These are phyloP conservation scores for Cryptococcus maquisensis DNA, from an alignment of 1,284 basidiomycete species.

Conservation along the genomic window DNA sequence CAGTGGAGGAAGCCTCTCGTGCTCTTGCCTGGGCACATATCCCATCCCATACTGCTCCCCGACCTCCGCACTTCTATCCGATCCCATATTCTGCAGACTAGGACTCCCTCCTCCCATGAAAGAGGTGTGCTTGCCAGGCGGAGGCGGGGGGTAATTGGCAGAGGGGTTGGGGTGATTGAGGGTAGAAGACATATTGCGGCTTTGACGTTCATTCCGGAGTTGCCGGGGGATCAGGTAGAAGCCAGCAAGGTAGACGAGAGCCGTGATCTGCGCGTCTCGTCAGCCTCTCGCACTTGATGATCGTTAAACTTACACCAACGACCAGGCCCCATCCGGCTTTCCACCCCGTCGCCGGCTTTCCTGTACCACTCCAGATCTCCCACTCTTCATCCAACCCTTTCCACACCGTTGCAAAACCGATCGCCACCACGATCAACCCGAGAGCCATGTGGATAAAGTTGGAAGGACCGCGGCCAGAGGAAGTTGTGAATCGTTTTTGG, in stretches of 20 bases:
- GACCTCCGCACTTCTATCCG: neutral
- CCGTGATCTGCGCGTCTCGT: slow-evolving; percentile 8
- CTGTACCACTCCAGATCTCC: slow-evolving; percentile 21
- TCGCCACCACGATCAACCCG: slow-evolving; percentile 25
- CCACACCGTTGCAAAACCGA: slow-evolving; percentile 35
- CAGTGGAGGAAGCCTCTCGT: neutral
- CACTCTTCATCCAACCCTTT: slow-evolving; percentile 30
- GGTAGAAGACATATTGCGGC: slow-evolving; percentile 4
- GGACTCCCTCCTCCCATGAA: neutral
- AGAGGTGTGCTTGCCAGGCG: neutral
- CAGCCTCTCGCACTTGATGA: neutral
- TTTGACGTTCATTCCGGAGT: slow-evolving; percentile 6
- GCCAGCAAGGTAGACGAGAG: slow-evolving; percentile 15
- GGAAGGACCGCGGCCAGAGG: slow-evolving; percentile 28
- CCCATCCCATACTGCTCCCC: neutral
- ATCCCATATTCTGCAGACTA: neutral
- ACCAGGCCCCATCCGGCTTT: slow-evolving; percentile 36
- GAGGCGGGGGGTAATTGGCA: neutral
- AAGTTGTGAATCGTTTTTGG: slow-evolving; percentile 15
- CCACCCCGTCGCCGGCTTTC: slow-evolving; percentile 16
- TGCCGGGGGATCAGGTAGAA: slow-evolving; percentile 19
- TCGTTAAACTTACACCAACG: slow-evolving; percentile 16
- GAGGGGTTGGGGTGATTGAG: neutral
- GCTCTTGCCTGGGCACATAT: neutral
- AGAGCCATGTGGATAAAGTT: slow-evolving; percentile 35